phyloP scores from a whole-genome alignment of 2,329 filamentous ascomycete species.

The Didymella pomorum region DNA sequence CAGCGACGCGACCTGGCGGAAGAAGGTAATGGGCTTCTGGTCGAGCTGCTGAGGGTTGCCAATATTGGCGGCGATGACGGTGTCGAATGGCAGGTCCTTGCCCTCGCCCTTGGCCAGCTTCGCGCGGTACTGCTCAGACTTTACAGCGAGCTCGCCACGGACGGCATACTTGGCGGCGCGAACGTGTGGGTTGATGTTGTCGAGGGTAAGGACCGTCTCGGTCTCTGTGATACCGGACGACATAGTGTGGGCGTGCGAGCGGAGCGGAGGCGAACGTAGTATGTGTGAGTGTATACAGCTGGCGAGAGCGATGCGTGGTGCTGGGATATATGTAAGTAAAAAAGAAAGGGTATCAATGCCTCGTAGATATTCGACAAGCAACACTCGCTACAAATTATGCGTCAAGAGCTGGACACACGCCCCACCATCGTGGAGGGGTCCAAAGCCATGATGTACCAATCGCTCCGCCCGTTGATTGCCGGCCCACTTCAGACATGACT shows the following conservation, averaged over 20 bases:
- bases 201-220: slow-evolving; percentile 67
- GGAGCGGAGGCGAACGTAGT: neutral
- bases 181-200: slow-evolving; percentile 93
- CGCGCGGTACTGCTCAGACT: slow-evolving; percentile 88
- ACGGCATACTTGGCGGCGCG: slow-evolving; percentile 93
- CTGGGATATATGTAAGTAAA: neutral
- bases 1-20: slow-evolving; percentile 93
- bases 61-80: slow-evolving; percentile 97
- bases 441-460: neutral
- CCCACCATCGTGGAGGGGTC: slow-evolving; percentile 19
- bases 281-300: neutral
- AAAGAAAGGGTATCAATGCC: neutral
- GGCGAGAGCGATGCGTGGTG: neutral
- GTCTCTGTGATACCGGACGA: slow-evolving; percentile 46
- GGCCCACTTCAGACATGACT: neutral
- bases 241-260: slow-evolving; percentile 55
- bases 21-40: slow-evolving; percentile 99
- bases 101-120: slow-evolving; percentile 68
- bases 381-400: slow-evolving; percentile 8
- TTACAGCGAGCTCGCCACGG: slow-evolving; percentile 91
- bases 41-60: slow-evolving; percentile 98
- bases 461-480: slow-evolving; percentile 1
- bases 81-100: slow-evolving; percentile 78
- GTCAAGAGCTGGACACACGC: slow-evolving; percentile 10
- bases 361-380: slow-evolving; percentile 1